Percentiles rank a stretch among this genome's conserved stretches.
Conservation (phyloP, 2,329 filamentous ascomycete species). For the Botrytis fabae region DNA sequence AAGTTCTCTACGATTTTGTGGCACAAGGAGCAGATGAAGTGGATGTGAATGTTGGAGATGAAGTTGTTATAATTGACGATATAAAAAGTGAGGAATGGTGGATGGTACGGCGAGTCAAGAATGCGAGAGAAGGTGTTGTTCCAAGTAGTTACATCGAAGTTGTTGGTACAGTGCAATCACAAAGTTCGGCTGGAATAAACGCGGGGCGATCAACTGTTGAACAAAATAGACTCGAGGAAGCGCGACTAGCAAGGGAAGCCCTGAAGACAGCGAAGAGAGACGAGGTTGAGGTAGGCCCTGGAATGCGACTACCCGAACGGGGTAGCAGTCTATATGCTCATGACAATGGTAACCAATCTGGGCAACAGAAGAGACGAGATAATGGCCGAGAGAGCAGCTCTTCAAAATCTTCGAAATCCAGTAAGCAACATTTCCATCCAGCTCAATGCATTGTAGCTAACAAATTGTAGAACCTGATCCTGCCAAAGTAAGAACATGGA, state of each 20-base stretch:
- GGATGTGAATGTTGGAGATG: constrained; percentile 84
- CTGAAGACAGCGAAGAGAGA: constrained; percentile 60
- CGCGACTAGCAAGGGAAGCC: constrained; percentile 78
- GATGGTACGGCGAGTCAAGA: constrained; percentile 88
- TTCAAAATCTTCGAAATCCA: constrained; percentile 63
- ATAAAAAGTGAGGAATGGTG: constrained; percentile 97
- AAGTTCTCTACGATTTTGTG: constrained; percentile 92
- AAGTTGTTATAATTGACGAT: constrained; percentile 88
- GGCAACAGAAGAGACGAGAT: constrained; percentile 73
- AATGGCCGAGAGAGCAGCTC: constrained; percentile 61
- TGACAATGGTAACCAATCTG: constrained; percentile 66
- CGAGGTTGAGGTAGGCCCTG: constrained; percentile 73
- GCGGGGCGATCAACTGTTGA: constrained; percentile 69
- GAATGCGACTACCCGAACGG: constrained; percentile 73
- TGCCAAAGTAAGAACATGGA: constrained; percentile 86
- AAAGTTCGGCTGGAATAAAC: constrained; percentile 55
- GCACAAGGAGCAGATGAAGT: constrained; percentile 97
- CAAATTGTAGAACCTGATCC: constrained; percentile 70
- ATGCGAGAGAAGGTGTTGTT: constrained; percentile 91
- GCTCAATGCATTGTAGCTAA: constrained; percentile 27
- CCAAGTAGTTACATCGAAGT: constrained; percentile 95
- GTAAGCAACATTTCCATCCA: constrained; percentile 52
- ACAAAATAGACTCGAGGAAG: constrained; percentile 77
- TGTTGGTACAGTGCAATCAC: constrained; percentile 62
- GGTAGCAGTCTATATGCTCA: constrained; percentile 73